phyloP scores from a whole-genome alignment of 2,329 filamentous ascomycete genomes.

The Phyllosticta paracitricarpa region DNA sequence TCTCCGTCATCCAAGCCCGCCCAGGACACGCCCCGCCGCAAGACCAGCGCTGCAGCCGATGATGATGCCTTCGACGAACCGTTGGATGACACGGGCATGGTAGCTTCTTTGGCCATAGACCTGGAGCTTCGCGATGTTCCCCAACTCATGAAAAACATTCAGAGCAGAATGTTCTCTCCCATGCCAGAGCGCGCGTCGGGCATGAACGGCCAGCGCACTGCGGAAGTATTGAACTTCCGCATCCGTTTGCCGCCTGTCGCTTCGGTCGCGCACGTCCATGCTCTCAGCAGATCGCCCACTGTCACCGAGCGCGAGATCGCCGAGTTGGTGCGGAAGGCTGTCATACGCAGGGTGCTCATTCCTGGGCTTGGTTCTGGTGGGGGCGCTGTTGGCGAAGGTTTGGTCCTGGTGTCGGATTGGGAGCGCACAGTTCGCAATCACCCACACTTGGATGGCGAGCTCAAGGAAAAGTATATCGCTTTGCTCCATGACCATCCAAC shows the following conservation, averaged over 20 bases:
- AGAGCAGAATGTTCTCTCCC: constrained; percentile 51
- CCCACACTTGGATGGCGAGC: constrained; percentile 27
- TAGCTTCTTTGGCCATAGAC: constrained; percentile 45
- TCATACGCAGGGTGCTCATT: constrained; percentile 53
- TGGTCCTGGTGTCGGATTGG: constrained; percentile 51
- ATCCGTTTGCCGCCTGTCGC: constrained; percentile 52
- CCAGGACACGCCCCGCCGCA: constrained; percentile 12
- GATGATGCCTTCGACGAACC: constrained; percentile 28
- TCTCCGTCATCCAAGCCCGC: constrained; percentile 29
- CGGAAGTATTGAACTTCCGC: constrained; percentile 55
- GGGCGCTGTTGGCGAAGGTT: constrained; percentile 51
- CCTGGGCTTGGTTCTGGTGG: constrained; percentile 49
- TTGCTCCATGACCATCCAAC: constrained; percentile 45
- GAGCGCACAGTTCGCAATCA: constrained; percentile 28
- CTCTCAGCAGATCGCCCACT: constrained; percentile 53
- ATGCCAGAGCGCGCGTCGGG: constrained; percentile 49
- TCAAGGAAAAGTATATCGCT: constrained; percentile 42
- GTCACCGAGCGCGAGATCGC: constrained; percentile 58
- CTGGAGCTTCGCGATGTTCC: constrained; percentile 51
- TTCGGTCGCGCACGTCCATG: constrained; percentile 55
- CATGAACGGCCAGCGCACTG: constrained; percentile 53
- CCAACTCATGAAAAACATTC: constrained; percentile 54
- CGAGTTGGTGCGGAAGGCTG: constrained; percentile 47
- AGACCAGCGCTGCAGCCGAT: constrained; percentile 18
- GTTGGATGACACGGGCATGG: constrained; percentile 52